Percentiles rank a stretch among this genome's conserved stretches.
These are phyloP conservation scores for Trametes sanguinea DNA, from an alignment of 768 basidiomycete genomes.

Conservation along the genomic window DNA sequence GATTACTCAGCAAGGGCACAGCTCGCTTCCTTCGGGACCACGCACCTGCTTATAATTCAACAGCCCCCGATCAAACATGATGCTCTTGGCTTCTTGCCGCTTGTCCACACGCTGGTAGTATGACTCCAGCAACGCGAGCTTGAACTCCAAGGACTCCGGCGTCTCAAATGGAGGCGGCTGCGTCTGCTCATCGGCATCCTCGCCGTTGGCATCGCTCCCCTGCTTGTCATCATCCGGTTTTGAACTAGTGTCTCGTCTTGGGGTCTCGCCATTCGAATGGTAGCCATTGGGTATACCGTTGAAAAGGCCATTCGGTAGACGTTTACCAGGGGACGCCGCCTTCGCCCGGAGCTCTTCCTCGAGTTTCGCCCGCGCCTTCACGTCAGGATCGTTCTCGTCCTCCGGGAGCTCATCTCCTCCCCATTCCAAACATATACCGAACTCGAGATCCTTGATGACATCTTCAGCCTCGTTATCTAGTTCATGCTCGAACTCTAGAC, in stretches of 20 bases:
- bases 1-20: constrained; percentile 18
- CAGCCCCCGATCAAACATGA: constrained; percentile 91
- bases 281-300: constrained; percentile 38
- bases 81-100: constrained; percentile 77
- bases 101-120: constrained; percentile 89
- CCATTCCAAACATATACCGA: constrained; percentile 82
- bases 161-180: constrained; percentile 84
- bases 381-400: constrained; percentile 77
- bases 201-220: constrained; percentile 45
- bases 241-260: constrained; percentile 40
- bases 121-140: constrained; percentile 86
- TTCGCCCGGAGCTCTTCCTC: constrained; percentile 41
- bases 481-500: constrained; percentile 98
- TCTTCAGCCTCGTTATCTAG: constrained; percentile 97
- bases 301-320: constrained; percentile 30
- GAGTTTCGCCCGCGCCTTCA: constrained; percentile 50
- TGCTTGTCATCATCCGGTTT: constrained; percentile 46
- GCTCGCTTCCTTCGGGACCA: background rate
- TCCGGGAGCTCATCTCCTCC: constrained; percentile 82
- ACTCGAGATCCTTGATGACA: constrained; percentile 93
- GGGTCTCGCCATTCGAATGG: constrained; percentile 30
- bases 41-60: constrained; percentile 93
- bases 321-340: constrained; percentile 32
- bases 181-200: constrained; percentile 61
- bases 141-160: constrained; percentile 80